Percentiles rank a stretch among this genome's conserved stretches.
Conservation (phyloP, 768 basidiomycete species). For the Pulveroboletus sp. region DNA sequence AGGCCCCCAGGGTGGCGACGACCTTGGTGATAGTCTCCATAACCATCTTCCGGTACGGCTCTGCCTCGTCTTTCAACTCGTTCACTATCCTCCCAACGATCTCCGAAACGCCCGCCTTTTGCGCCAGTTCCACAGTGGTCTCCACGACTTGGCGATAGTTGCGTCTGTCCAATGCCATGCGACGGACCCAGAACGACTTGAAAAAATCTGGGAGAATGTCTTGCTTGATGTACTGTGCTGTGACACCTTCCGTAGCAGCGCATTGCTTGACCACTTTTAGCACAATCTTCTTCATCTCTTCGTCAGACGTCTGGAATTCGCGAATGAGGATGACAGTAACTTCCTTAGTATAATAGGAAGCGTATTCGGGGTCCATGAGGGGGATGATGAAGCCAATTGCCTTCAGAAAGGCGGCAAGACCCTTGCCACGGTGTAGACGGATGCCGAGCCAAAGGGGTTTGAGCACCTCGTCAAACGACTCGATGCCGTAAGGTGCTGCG, state of each 20-base stretch:
- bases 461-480: constrained; percentile 95
- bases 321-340: constrained; percentile 95
- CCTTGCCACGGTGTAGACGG: constrained; percentile 73
- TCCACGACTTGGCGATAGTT: constrained; percentile 98
- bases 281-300: constrained; percentile 99
- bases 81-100: constrained; percentile 82
- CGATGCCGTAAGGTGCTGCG: constrained; percentile 97
- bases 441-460: constrained; percentile 79
- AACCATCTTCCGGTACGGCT: constrained; percentile 97
- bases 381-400: constrained; percentile 99
- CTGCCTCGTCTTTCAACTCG: constrained; percentile 53
- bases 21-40: constrained; percentile 99
- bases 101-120: constrained; percentile 94
- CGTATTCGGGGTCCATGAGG: constrained; percentile 99
- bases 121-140: constrained; percentile 96
- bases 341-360: constrained; percentile 98
- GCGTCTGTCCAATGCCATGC: constrained; percentile 94
- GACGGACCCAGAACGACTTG: constrained; percentile 97
- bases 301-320: constrained; percentile 98
- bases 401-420: constrained; percentile 73
- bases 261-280: constrained; percentile 99
- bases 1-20: constrained; percentile 87
- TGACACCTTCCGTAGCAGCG: constrained; percentile 97
- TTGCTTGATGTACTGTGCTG: constrained; percentile 91
- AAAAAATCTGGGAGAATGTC: constrained; percentile 99